Percentiles rank a stretch among this genome's conserved stretches.
These are phyloP conservation scores for Botryotinia calthae DNA, from an alignment of 2,329 filamentous ascomycete species.

Conservation along the genomic window DNA sequence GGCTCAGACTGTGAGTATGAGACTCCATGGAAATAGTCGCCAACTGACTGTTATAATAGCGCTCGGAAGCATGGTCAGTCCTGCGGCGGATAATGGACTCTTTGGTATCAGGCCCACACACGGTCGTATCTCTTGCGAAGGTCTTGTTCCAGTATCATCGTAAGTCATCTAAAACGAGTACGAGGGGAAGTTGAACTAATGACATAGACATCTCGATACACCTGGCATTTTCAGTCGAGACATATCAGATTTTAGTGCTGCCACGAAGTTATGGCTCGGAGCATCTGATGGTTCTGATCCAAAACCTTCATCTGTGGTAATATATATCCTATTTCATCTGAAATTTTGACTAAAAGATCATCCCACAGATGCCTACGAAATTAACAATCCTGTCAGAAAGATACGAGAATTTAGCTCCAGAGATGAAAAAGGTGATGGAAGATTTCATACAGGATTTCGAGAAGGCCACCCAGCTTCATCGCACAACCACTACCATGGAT, in stretches of 20 bases:
- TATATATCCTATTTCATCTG: neutral
- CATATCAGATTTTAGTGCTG: conserved; percentile 16
- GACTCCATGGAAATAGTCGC: accelerated
- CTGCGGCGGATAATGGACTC: conserved; percentile 26
- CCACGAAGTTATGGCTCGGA: conserved; percentile 20
- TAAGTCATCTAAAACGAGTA: neutral
- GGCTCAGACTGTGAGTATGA: conserved; percentile 44
- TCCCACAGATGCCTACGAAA: neutral
- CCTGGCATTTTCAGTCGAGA: conserved; percentile 27
- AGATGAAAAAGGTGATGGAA: conserved; percentile 8
- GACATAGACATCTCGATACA: conserved; percentile 26
- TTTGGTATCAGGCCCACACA: conserved; percentile 27
- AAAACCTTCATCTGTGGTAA: neutral
- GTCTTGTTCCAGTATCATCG: conserved; percentile 23
- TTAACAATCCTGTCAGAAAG: conserved; percentile 1
- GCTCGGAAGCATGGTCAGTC: conserved; percentile 29
- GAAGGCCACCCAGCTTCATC: neutral
- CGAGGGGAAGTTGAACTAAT: neutral
- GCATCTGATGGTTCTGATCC: neutral
- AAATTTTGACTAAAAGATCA: neutral
- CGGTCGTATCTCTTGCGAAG: conserved; percentile 19
- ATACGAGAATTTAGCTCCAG: neutral
- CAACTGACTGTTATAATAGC: neutral
- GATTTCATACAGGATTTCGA: conserved; percentile 19
- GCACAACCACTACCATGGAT: neutral